These are phyloP conservation scores for Ogataea trehalophila DNA, from an alignment of 805 yeast genomes.

Conservation along the genomic window DNA sequence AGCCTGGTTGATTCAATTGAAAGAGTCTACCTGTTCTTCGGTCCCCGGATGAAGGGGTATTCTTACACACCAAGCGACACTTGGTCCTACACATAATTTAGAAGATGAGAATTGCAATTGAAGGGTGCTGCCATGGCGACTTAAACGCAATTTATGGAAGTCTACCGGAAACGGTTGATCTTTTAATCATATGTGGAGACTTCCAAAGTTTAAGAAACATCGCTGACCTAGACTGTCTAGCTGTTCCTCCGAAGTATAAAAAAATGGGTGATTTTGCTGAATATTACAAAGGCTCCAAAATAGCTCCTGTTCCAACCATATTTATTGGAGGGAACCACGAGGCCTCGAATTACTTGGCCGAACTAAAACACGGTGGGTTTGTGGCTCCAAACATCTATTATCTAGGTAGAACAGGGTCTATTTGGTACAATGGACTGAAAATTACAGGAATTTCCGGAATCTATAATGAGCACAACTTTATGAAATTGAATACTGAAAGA, in stretches of 20 bases:
- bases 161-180: slow-evolving; percentile 36
- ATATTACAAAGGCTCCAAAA: slow-evolving; percentile 55
- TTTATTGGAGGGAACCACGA: slow-evolving; percentile 97
- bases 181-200: slow-evolving; percentile 84
- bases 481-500: slow-evolving; percentile 35
- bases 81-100: background rate
- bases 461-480: slow-evolving; percentile 49
- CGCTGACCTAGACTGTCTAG: slow-evolving; percentile 62
- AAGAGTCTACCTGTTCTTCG: too few relatives aligned
- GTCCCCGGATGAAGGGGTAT: too few relatives aligned
- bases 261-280: slow-evolving; percentile 73
- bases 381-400: slow-evolving; percentile 84
- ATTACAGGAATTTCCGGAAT: slow-evolving; percentile 88
- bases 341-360: slow-evolving; percentile 70
- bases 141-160: slow-evolving; percentile 51
- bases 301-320: slow-evolving; percentile 73
- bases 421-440: slow-evolving; percentile 70
- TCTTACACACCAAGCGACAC: too few relatives aligned
- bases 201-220: slow-evolving; percentile 72
- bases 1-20: too few relatives aligned
- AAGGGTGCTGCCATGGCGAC: slow-evolving; percentile 90
- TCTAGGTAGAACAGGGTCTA: slow-evolving; percentile 70
- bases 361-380: slow-evolving; percentile 85
- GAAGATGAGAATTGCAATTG: slow-evolving; percentile 54
- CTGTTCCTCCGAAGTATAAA: slow-evolving; percentile 76